These are phyloP conservation scores for Asparagopsis taxiformis DNA, from an alignment of 31 red algal species.

Conservation along the genomic window DNA sequence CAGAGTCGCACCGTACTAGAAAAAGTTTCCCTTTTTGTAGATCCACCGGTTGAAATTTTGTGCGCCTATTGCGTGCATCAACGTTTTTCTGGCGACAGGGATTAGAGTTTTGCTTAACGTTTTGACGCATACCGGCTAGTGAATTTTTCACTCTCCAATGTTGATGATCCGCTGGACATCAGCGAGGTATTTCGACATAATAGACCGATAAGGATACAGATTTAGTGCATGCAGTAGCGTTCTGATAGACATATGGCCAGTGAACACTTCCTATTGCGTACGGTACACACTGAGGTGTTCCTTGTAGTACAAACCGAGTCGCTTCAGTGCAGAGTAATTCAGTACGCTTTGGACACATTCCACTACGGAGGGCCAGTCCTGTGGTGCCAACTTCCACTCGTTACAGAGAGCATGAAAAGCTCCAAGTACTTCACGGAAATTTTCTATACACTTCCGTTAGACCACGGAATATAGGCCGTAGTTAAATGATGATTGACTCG, in stretches of 20 bases:
- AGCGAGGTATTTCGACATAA: not conserved
- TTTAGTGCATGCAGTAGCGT: not conserved
- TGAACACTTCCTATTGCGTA: not conserved
- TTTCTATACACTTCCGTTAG: too few species aligned
- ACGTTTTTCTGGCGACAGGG: not conserved
- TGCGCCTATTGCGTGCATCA: not conserved
- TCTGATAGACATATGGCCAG: not conserved
- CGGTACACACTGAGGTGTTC: not conserved
- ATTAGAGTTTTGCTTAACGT: not conserved
- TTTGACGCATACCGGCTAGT: not conserved
- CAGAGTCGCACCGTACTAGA: constrained; percentile 11
- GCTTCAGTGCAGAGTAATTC: not conserved
- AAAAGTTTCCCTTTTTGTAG: not conserved
- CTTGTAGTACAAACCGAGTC: not conserved
- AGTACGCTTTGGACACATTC: not conserved
- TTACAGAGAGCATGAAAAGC: not conserved
- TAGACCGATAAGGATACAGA: not conserved
- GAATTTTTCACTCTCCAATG: not conserved
- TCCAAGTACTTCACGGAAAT: not conserved
- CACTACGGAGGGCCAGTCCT: not conserved
- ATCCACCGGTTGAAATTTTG: not conserved
- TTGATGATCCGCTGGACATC: not conserved
- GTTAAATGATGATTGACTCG: not conserved
- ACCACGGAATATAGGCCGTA: not conserved
- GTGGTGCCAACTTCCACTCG: not conserved